Base-by-base conservation (phyloP, 495 filamentous ascomycete species). In the Niebla homalea region DNA sequence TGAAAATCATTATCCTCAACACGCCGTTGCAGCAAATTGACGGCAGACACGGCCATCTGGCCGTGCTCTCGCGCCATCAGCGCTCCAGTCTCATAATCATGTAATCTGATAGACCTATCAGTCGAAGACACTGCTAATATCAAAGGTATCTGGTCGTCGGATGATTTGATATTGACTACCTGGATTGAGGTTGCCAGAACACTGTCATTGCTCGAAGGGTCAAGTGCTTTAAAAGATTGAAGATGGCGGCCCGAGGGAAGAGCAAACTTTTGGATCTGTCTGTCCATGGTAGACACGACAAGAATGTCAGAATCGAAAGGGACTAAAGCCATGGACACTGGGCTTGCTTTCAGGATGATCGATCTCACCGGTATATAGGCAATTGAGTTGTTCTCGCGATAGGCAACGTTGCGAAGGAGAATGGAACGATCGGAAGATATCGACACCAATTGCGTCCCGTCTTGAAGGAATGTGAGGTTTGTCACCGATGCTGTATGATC, bases 51-150 rank as follows among this genome's bases (percentile, higher is more conserved):
- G 38, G 87, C 84, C 0, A 87, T 93, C 60, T 98, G 92, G 14
- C 92, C 93, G 74, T 87, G 94, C 64, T 94, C 92, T 36, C 85
- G 80, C 22, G 85, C 82, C 46, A 96, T 67, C 53, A 98, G 79
- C 21, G 69, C 62, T 14, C 89, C 90, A 37, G 75, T 74, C 41
- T 83, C 80, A 15, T 80, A 68, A 54, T 93, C 85, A 61, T 98
- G 97, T 3, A 97, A 67, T 19, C 92, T 73, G 50, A 98, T 81
- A 6, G 92, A 96, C 60, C 95, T 97, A 62, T 98, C 92, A 4
- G 85, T 93, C 55, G 85, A 87, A 6, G 93, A 95, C 21, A 93
- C 72, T 18, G 85, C 92, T 22, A 89, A 67, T 49, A 98, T 72
- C 41, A 90, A 70, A 44, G 71, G 67, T 10, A 60, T 65, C 57